phyloP scores from a whole-genome alignment of 2,329 filamentous ascomycete genomes.

The Tolypocladium cylindrosporum region DNA sequence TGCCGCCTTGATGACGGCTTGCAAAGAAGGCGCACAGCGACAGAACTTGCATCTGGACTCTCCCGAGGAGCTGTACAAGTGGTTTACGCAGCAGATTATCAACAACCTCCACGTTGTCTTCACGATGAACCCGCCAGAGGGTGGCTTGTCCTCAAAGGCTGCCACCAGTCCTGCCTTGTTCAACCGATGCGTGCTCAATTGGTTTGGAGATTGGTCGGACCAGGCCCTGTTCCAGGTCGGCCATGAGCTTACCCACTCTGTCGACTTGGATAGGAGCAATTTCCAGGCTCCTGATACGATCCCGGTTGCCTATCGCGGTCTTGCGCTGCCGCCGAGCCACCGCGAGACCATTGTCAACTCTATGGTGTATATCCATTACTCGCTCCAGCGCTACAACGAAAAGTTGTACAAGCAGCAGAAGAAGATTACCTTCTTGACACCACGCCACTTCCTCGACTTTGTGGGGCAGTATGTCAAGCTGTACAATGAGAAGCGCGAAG shows the following conservation, averaged over 20 bases:
- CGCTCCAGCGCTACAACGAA: constrained; percentile 78
- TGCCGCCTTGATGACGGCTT: constrained; percentile 96
- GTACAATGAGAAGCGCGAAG: constrained; percentile 96
- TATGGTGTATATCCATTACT: constrained; percentile 99
- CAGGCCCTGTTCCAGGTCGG: constrained; percentile 97
- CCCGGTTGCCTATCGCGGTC: constrained; percentile 81
- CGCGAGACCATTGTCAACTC: constrained; percentile 90
- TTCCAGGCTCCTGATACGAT: constrained; percentile 85
- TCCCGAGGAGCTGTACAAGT: constrained; percentile 99
- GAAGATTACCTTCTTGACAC: constrained; percentile 85
- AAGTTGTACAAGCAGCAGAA: constrained; percentile 87
- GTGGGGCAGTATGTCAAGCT: constrained; percentile 95
- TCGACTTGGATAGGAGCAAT: constrained; percentile 82
- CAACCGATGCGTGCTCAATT: constrained; percentile 99
- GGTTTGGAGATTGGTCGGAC: constrained; percentile 99
- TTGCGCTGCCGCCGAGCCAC: constrained; percentile 77
- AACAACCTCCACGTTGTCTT: constrained; percentile 99
- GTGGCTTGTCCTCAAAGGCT: constrained; percentile 88
- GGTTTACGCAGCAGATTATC: constrained; percentile 99
- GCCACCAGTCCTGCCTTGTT: constrained; percentile 96
- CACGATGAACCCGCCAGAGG: constrained; percentile 98
- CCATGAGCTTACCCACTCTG: constrained; percentile 88
- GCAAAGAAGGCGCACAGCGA: constrained; percentile 94
- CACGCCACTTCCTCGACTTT: constrained; percentile 94
- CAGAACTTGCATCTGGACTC: constrained; percentile 94